Evolutionary conservation across 768 basidiomycete species (phyloP).

Genomic region (Psilocybe cubensis): DNA sequence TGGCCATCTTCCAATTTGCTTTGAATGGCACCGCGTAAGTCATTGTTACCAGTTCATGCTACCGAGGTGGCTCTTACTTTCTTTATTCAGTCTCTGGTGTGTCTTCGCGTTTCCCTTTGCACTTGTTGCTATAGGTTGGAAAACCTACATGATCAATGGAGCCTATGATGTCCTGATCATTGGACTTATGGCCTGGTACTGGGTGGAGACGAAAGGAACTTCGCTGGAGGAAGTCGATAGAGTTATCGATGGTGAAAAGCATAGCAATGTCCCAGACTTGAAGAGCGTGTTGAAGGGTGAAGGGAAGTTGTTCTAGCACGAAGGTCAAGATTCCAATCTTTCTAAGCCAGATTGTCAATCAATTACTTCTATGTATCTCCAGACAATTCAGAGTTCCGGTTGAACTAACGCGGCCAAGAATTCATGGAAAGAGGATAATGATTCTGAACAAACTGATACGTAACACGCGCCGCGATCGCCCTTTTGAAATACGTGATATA

Average conservation of each 20-base stretch:
- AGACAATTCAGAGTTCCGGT: too few species aligned
- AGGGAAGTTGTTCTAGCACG: neutral
- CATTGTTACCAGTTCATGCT: neutral
- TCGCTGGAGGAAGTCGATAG: slow-evolving; percentile 17
- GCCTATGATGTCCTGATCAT: slow-evolving; percentile 19
- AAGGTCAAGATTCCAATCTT: too few species aligned
- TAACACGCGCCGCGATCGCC: too few species aligned
- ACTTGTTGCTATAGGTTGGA: slow-evolving; percentile 18
- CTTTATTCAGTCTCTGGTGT: slow-evolving; percentile 10
- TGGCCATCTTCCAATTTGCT: slow-evolving; percentile 19
- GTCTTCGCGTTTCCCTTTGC: slow-evolving; percentile 20
- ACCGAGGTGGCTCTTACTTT: neutral
- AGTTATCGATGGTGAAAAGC: slow-evolving; percentile 16
- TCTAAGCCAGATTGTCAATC: too few species aligned
- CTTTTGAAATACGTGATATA: too few species aligned
- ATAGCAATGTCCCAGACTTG: slow-evolving; percentile 1
- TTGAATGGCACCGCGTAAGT: slow-evolving; percentile 20
- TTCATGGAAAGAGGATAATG: too few species aligned
- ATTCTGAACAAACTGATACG: too few species aligned
- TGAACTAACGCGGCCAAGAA: too few species aligned
- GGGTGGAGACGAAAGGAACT: slow-evolving; percentile 20
- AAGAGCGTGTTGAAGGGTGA: neutral
- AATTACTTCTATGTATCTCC: too few species aligned
- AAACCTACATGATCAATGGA: slow-evolving; percentile 22
- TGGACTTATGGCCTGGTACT: slow-evolving; percentile 17